Base-by-base conservation (phyloP, 129 eudicot genomes). In the Heracleum sosnowskyi region DNA sequence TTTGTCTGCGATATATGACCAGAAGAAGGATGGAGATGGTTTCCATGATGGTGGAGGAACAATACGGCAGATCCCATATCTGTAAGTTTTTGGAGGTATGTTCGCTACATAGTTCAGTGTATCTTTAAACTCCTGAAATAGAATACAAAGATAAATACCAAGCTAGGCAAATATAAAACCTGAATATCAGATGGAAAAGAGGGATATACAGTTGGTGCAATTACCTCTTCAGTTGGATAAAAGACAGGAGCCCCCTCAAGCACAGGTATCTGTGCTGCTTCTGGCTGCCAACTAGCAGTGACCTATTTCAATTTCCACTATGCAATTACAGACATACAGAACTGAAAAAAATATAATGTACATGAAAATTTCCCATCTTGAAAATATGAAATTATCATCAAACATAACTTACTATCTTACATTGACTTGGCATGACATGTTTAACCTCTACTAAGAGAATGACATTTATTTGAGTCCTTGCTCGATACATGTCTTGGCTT, bases 21-120 rank as follows among this genome's bases (percentile, higher is more conserved):
- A n/a, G n/a, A n/a, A n/a, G n/a, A n/a, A n/a, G n/a, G n/a, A n/a
- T n/a, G n/a, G n/a, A n/a, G n/a, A n/a, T 18, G 92, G 91, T 79
- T 82, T 73, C 98, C 98, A 93, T 45, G 98, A 89, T 69, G 83
- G 83, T 71, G 98, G 97, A 82, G 98, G 98, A 66, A 85, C 83
- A 80, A 94, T 87, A 55, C 96, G 90, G 74, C 97, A 94, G 40
- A 94, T 86, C 81, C 98, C 98, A 26, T 77, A 84, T 44, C 81
- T 79, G 82, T 88, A 92, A 13, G 91, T 92, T 81, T 79, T 82
- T 35, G 79, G 85, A 31, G 89, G 90, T 78, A 89, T 91, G 80
- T 85, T 81, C 13, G 93, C 85, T 83, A 91, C 79, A 80, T 88
- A 94, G 29, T 85, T 83, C 26, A 84, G 77, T 31, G 84, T 76